These are phyloP conservation scores for Pestalotiopsis sp. DNA, from an alignment of 2,329 filamentous ascomycete species.

Conservation along the genomic window DNA sequence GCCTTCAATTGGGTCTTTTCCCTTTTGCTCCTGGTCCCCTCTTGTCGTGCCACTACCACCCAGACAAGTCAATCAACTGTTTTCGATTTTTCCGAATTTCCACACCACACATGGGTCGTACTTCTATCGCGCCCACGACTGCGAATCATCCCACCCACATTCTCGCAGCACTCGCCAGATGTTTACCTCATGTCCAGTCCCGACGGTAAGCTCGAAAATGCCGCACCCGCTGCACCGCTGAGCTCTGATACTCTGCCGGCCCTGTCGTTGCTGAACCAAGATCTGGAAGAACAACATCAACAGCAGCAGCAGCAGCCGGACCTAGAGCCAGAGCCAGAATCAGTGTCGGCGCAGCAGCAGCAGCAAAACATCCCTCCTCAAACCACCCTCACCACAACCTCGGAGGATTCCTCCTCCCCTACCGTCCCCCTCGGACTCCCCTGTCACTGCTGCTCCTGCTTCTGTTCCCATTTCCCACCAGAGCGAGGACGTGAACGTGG, in stretches of 20 bases:
- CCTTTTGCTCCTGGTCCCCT: neutral
- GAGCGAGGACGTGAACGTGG: slow-evolving; percentile 4
- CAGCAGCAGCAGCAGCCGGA: slow-evolving; percentile 17
- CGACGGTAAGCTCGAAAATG: slow-evolving; percentile 56
- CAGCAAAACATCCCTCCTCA: neutral
- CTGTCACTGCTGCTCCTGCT: neutral
- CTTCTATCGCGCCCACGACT: slow-evolving; percentile 2
- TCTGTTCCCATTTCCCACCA: neutral
- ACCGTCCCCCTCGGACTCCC: neutral
- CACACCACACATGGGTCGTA: slow-evolving; percentile 11
- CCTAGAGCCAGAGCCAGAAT: slow-evolving; percentile 9
- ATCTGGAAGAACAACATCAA: neutral
- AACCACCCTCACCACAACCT: neutral
- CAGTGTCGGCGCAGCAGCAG: neutral
- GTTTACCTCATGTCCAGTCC: slow-evolving; percentile 62
- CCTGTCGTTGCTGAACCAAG: neutral
- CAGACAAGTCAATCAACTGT: neutral
- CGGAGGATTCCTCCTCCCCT: neutral
- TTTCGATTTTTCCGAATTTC: slow-evolving; percentile 10
- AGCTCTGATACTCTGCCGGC: slow-evolving; percentile 31
- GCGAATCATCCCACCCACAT: slow-evolving; percentile 32
- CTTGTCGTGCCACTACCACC: slow-evolving; percentile 2
- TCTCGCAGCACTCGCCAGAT: slow-evolving; percentile 46
- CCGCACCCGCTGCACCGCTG: slow-evolving; percentile 51
- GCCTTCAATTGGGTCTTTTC: neutral